A percentile compares a stretch with the other conserved stretches of the same genome.
phyloP scores from a whole-genome alignment of 2,329 filamentous ascomycete species.

The Emergomyces africanus region DNA sequence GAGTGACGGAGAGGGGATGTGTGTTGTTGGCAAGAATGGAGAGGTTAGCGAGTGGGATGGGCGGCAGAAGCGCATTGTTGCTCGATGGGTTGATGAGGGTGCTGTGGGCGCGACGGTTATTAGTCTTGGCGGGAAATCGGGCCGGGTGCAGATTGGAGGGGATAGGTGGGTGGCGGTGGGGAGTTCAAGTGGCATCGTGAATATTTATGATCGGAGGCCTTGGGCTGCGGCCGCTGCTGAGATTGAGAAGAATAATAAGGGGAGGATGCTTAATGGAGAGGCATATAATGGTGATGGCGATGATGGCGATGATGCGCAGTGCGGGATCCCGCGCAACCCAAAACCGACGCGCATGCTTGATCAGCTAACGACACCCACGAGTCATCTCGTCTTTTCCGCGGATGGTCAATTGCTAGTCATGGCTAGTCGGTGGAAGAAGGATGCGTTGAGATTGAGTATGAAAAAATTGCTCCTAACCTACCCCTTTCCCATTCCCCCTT shows the following conservation, averaged over 20 bases:
- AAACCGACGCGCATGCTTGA: conserved; percentile 63
- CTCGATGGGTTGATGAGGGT: conserved; percentile 81
- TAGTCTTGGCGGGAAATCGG: conserved; percentile 49
- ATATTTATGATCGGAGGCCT: conserved; percentile 73
- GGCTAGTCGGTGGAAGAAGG: conserved; percentile 74
- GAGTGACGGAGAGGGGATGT: conserved; percentile 68
- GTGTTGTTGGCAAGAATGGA: conserved; percentile 72
- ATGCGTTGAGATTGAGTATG: conserved; percentile 59
- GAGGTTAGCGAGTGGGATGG: conserved; percentile 85
- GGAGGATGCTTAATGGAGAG: not conserved
- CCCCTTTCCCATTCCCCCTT: not conserved
- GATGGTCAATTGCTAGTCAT: conserved; percentile 86
- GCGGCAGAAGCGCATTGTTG: conserved; percentile 53
- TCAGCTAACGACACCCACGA: conserved; percentile 77
- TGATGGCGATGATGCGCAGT: conserved; percentile 19
- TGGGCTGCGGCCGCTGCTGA: conserved; percentile 37
- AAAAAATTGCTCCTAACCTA: conserved; percentile 6
- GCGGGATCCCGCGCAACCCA: conserved; percentile 51
- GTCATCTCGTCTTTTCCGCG: conserved; percentile 65
- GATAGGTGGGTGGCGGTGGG: conserved; percentile 86
- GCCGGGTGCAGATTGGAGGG: conserved; percentile 43
- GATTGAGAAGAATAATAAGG: conserved; percentile 21
- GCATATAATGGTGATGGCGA: conserved; percentile 1
- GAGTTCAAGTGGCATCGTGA: conserved; percentile 75
- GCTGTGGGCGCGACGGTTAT: conserved; percentile 75